Evolutionary conservation across 2,329 filamentous ascomycete genomes (phyloP).

Genomic region (Lachnellula occidentalis): DNA sequence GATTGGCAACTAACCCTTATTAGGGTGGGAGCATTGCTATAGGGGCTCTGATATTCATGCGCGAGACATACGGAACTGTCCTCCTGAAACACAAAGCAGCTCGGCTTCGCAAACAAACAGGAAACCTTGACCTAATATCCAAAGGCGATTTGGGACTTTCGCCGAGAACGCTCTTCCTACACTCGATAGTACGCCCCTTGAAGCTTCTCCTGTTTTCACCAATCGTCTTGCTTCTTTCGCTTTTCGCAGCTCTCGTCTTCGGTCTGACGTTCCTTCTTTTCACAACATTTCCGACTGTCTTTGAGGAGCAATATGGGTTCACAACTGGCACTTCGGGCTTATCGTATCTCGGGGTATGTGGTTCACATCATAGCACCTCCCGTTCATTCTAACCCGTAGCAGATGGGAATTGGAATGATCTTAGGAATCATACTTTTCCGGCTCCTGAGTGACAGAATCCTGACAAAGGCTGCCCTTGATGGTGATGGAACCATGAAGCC

Average conservation of each 20-base stretch:
- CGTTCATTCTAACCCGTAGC: too few relatives aligned
- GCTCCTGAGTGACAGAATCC: constrained; percentile 28
- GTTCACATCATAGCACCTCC: too few relatives aligned
- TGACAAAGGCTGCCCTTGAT: constrained; percentile 41
- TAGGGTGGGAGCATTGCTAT: neutral
- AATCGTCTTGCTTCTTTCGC: constrained; percentile 30
- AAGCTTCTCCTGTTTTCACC: constrained; percentile 31
- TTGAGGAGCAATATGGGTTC: constrained; percentile 32
- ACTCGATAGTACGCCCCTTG: constrained; percentile 31
- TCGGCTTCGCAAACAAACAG: constrained; percentile 41
- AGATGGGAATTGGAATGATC: constrained; percentile 26
- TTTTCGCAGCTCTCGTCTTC: constrained; percentile 31
- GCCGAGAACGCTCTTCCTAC: constrained; percentile 25
- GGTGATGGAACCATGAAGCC: constrained; percentile 26
- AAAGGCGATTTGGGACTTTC: constrained; percentile 34
- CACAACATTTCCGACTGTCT: constrained; percentile 34
- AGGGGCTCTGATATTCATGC: constrained; percentile 5
- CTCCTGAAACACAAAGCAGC: constrained; percentile 39
- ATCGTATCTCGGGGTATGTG: constrained; percentile 28
- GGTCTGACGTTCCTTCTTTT: constrained; percentile 34
- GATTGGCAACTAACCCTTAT: neutral
- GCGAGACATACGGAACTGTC: constrained; percentile 42
- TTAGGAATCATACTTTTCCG: constrained; percentile 18
- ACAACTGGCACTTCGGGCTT: constrained; percentile 31
- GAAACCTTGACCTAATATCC: constrained; percentile 33